Evolutionary conservation across 2,329 filamentous ascomycete genomes (phyloP), one percentile per base, ranked within the genome.

Genomic region (Penicillium hesseltinei): DNA sequence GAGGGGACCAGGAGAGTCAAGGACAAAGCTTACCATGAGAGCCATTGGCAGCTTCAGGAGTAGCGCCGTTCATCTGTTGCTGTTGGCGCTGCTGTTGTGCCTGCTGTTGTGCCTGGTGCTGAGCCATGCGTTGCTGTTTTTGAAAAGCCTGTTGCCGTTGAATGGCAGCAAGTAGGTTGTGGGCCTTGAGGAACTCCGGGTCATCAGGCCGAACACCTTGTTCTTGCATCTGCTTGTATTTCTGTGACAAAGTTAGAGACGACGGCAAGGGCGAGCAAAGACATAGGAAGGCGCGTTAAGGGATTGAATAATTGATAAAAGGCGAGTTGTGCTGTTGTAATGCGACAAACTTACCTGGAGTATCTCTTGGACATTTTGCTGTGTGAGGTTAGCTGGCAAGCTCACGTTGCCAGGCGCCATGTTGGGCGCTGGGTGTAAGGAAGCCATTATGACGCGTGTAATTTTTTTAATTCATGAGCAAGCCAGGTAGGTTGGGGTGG

Each of bases 151-250:
- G 78, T 62, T 84, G 79, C 59, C 83, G 82, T 64, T 91, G 88
- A 54, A 96, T 84, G 65, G 82, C 86, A 38, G 84, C 75, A 61
- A 97, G 82, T 59, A 95, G 86, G 60, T 89, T 86, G 53, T 91
- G 88, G 33, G 87, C 84, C 76, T 94, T 95, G 69, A 93, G 83
- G 69, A 88, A 92, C 73, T 97, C 92, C 45, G 93, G 93, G 69
- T 97, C 92, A 56, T 83, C 88, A 56, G 87, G 83, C 40, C 90
- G 85, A 25, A 95, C 88, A 65, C 92, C 92, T 68, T 88, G 83
- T 55, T 90, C 84, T 76, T 93, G 94, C 89, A 97, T 92, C 73
- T 90, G 86, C 71, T 90, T 88, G 64, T 90, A 94, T 83, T 91
- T 92, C 92, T 97, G 69, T 49, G 38, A 54, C 36, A 48, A 46